A percentile compares a stretch with the other conserved stretches of the same genome.
Evolutionary conservation across 306 rosid genomes (phyloP).

Genomic region (Rubus idaeus): DNA sequence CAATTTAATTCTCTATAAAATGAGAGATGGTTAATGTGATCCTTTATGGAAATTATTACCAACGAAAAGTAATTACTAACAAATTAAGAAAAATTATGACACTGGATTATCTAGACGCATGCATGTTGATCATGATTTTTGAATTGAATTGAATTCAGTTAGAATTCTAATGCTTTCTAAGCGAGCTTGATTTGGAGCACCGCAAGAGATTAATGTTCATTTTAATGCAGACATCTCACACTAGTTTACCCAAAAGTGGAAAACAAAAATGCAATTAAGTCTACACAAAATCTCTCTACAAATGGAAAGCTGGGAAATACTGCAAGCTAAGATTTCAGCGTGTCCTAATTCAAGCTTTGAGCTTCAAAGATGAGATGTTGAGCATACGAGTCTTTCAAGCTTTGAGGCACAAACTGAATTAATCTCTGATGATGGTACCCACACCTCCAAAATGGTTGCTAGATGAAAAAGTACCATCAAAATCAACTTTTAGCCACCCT

Average conservation of each 20-base stretch:
- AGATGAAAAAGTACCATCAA: too few species aligned
- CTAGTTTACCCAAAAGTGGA: background rate
- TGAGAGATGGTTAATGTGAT: background rate
- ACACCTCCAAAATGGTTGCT: too few species aligned
- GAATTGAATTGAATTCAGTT: background rate
- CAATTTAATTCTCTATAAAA: background rate
- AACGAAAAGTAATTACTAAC: background rate
- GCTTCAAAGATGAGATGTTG: constrained; percentile 1
- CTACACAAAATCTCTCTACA: background rate
- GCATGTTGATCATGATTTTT: background rate
- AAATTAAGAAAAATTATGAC: background rate
- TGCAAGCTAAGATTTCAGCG: background rate
- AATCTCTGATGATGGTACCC: too few species aligned
- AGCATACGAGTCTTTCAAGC: background rate
- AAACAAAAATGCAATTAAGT: too few species aligned
- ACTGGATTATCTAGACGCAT: background rate
- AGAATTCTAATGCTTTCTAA: background rate
- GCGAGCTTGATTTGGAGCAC: background rate
- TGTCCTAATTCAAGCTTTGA: background rate
- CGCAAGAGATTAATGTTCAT: too few species aligned
- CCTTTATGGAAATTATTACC: background rate
- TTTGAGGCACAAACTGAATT: background rate
- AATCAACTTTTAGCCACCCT: too few species aligned
- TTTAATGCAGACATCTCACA: background rate
- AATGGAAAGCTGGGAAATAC: background rate